These are phyloP conservation scores for Colletotrichum lentis DNA, from an alignment of 2,329 filamentous ascomycete species.

Conservation along the genomic window DNA sequence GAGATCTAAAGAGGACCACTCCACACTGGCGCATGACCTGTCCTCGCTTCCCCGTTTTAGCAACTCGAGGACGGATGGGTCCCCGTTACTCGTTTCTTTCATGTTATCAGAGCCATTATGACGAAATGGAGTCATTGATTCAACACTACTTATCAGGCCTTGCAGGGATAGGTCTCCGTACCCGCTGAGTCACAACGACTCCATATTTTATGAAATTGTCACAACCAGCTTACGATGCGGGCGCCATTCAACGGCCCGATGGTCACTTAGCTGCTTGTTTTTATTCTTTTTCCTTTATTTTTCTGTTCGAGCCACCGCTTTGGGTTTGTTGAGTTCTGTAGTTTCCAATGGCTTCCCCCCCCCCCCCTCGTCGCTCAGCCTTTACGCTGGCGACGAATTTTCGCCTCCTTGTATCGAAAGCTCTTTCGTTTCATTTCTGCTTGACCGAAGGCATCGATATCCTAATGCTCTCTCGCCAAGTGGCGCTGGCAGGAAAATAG, in stretches of 20 bases:
- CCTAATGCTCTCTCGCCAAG: conserved; percentile 37
- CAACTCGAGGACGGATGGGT: conserved; percentile 15
- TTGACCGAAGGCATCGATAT: conserved; percentile 31
- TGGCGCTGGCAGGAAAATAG: conserved; percentile 36
- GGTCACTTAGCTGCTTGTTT: not conserved
- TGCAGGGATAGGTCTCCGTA: conserved; percentile 24
- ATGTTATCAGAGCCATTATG: conserved; percentile 25
- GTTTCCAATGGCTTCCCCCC: too few species aligned
- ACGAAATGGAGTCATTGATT: conserved; percentile 32
- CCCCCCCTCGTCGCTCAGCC: too few species aligned
- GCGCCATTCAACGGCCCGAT: conserved; percentile 23
- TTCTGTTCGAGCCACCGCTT: not conserved
- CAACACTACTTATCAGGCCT: conserved; percentile 32
- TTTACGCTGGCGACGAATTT: conserved; percentile 25
- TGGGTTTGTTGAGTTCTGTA: conserved; percentile 1
- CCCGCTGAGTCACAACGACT: conserved; percentile 13
- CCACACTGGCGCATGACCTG: conserved; percentile 30
- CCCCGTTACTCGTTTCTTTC: conserved; percentile 19
- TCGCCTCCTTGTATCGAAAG: not conserved
- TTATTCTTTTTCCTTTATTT: not conserved
- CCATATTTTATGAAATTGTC: conserved; percentile 3
- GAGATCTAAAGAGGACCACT: conserved; percentile 58
- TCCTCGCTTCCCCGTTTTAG: conserved; percentile 31
- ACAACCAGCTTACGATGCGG: conserved; percentile 5
- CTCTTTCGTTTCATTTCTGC: not conserved